Evolutionary conservation across 2,329 filamentous ascomycete species (phyloP), one percentile per base, ranked within the genome.

Genomic region (Colletotrichum chrysophilum): DNA sequence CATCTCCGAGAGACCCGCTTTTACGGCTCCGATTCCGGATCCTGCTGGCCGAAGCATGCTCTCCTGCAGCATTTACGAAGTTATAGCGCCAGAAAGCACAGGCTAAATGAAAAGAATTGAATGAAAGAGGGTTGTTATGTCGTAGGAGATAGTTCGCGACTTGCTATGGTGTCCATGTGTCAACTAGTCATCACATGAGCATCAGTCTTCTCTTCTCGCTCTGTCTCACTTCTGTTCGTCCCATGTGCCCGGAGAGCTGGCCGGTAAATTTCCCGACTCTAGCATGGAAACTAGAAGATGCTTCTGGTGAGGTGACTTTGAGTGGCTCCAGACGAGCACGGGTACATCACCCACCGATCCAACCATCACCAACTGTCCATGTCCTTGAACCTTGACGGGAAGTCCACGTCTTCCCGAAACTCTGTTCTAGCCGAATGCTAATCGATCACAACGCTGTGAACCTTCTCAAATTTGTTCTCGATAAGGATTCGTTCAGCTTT

Each of bases 41-140:
- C n/a, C 43, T 13, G 43, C n/a, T 1, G 43, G n/a, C n/a, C n/a
- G n/a, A 21, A 48, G 43, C 6, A n/a, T 21, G 43, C 43, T 48
- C 43, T 52, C 1, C 0, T 21, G 18, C 43, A 10, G 16, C 38
- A 52, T n/a, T n/a, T 13, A 12, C 18, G 18, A 48, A 21, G 43
- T 1, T 3, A 13, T 3, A 48, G 2, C 18, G 10, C 18, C 10
- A 48, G 18, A 21, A 48, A 21, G 5, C 43, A 38, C 4, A 34
- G 12, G 32, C 4, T 6, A 13, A 30, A 32, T 32, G 2, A 13
- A 32, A 5, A 32, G 5, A n/a, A n/a, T n/a, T 38, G 14, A 38
- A 38, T 2, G 0, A 7, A 8, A 18, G 14, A 18, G 18, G 1
- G 9, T 16, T 1, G 2, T 2, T 38, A 38, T 1, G 18, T 38